Evolutionary conservation across 2,329 filamentous ascomycete species (phyloP), one percentile per base, ranked within the genome.

Genomic region (Fusarium devonianum): DNA sequence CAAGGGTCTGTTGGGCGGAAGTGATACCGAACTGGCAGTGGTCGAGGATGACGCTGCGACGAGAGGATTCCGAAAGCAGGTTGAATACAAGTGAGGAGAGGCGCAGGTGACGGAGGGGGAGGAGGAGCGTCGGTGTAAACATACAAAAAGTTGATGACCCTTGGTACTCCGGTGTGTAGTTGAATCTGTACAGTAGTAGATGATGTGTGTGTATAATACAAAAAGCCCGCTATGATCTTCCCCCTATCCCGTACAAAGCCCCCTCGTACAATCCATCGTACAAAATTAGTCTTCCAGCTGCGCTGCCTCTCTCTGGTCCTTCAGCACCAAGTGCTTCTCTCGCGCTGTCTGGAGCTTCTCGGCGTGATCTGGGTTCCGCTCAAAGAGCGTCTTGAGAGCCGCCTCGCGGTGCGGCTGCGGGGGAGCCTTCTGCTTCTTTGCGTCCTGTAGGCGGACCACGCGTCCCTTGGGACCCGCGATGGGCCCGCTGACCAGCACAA

Each of bases 391-490:
- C 62, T 67, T 63, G 56, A 73, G 70, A 46, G 75, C 72, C 69
- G 77, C 77, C 53, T 78, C 74, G 11, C 79, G 72, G 61, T 79
- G 76, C 19, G 76, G 78, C 63, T 74, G 64, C 9, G 74, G 70
- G n/a, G 79, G 81, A 5, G 79, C 76, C 51, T 78, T 77, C 78
- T 95, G 94, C 82, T 95, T 95, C 71, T 94, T 83, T 11, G 94
- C 89, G 73, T 99, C 94, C 70, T 95, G 88, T 46, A 99, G 79
- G 74, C 87, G 86, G 53, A 99, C 89, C 48, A 92, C 75, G 59
- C 89, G 86, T 53, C 91, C 89, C 75, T 96, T 95, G 49, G 93
- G 93, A 0, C 94, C 94, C 23, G 89, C 89, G 30, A 99, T 87
- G 58, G 86, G 83, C 21, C 93, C 94, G 74, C 89, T 90, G 58